Evolutionary conservation across 148 eudicot species (phyloP), one percentile per base, ranked within the genome.

Genomic region (Heliosperma pusillum): DNA sequence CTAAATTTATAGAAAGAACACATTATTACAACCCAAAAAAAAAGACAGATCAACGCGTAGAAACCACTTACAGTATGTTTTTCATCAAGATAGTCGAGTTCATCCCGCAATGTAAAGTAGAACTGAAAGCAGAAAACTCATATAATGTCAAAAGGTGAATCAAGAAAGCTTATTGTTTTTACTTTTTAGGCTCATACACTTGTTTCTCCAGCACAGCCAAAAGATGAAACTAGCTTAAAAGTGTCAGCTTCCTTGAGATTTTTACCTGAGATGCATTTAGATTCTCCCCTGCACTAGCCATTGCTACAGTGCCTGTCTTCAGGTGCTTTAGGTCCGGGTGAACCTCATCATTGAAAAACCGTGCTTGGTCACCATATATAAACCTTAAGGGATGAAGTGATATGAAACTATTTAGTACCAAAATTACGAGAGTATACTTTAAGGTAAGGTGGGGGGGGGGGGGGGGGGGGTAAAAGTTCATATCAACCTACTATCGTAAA

Each of bases 271-370:
- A 91, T 73, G 98, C 98, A 84, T 94, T 94, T 30, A 90, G 83
- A 82, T 91, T 78, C 85, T 94, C 89, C 70, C 98, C 98, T 72
- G 85, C 98, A 84, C 98, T 91, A 73, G 97, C 96, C 98, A 94
- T 94, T 56, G 98, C 91, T 76, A 94, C 84, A 7, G 93, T 94
- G 50, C 98, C 98, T 75, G 70, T 88, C 86, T 88, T 94, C 36
- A 87, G 69, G 85, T 94, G 98, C 82, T 93, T 93, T 52, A 88
- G 58, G 55, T 93, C 93, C 73, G 90, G 86, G 71, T 79, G 93
- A 76, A 94, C 85, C 77, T 94, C 97, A 81, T 94, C 98, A 21
- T 82, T 82, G 70, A 94, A 94, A 84, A 94, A 94, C 17, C 97
- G 97, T 70, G 98, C 98, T 75, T 94, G 97, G 26, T 94, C 92